These are phyloP conservation scores for Suillus plorans DNA, from an alignment of 768 basidiomycete species.

Conservation along the genomic window DNA sequence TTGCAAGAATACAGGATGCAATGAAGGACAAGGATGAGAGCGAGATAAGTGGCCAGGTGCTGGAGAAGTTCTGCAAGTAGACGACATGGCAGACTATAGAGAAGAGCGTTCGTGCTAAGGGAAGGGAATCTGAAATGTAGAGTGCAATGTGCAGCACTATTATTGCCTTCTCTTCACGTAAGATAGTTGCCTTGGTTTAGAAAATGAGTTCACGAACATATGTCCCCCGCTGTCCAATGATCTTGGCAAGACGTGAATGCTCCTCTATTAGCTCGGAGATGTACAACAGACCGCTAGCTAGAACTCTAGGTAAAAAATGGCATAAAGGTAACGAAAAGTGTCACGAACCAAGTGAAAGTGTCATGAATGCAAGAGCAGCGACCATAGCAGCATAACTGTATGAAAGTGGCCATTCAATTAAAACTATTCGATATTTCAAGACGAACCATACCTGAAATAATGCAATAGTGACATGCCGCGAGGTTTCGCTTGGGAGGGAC, in stretches of 20 bases:
- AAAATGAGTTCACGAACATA: slow-evolving; percentile 60
- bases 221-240: slow-evolving; percentile 79
- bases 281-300: slow-evolving; percentile 93
- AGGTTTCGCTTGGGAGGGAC: not conserved
- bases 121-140: slow-evolving; percentile 79
- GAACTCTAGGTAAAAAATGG: slow-evolving; percentile 11
- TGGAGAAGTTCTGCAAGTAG: slow-evolving; percentile 92
- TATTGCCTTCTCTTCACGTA: slow-evolving; percentile 54
- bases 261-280: slow-evolving; percentile 96
- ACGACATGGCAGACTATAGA: slow-evolving; percentile 83
- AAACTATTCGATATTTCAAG: slow-evolving; percentile 10
- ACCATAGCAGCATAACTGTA: slow-evolving; percentile 72
- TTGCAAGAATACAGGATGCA: slow-evolving; percentile 79
- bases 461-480: slow-evolving; percentile 31
- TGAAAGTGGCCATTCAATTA: not conserved
- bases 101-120: slow-evolving; percentile 70
- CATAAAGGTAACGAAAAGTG: slow-evolving; percentile 1
- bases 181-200: not conserved
- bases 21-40: slow-evolving; percentile 84
- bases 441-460: slow-evolving; percentile 53
- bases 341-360: slow-evolving; percentile 78
- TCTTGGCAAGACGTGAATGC: slow-evolving; percentile 80
- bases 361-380: slow-evolving; percentile 86
- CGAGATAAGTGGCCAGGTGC: slow-evolving; percentile 90
- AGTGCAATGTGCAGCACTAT: slow-evolving; percentile 76